Evolutionary conservation across 371 early-diverging fungal species (phyloP).

Genomic region (Syncephalastrum sp.): DNA sequence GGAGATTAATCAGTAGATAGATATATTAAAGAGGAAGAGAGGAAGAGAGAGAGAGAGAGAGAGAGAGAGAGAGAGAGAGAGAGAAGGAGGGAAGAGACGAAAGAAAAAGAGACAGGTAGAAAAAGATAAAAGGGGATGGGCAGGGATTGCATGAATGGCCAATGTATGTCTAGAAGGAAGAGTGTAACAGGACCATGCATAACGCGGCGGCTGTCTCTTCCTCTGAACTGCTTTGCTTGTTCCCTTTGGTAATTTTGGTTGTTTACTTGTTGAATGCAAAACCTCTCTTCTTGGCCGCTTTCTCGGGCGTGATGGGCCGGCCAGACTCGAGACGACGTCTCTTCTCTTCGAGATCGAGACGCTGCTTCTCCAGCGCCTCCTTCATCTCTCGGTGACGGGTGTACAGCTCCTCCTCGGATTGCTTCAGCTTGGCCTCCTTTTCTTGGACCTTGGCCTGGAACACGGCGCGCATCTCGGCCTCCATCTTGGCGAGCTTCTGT

Average conservation of each 20-base stretch:
- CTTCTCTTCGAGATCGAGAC: slow-evolving; percentile 91
- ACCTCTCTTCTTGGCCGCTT: slow-evolving; percentile 79
- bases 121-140: too few species aligned
- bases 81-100: neutral
- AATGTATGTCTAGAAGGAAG: neutral
- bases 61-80: neutral
- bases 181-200: too few species aligned
- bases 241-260: too few species aligned
- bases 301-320: slow-evolving; percentile 85
- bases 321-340: slow-evolving; percentile 85
- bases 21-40: slow-evolving; percentile 1
- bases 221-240: too few species aligned
- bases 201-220: too few species aligned
- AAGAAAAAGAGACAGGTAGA: too few species aligned
- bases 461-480: slow-evolving; percentile 95
- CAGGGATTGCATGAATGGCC: neutral
- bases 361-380: slow-evolving; percentile 93
- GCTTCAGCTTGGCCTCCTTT: slow-evolving; percentile 95
- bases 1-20: slow-evolving; percentile 2
- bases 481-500: slow-evolving; percentile 96
- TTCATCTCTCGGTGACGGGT: slow-evolving; percentile 97
- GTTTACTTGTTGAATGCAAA: slow-evolving; percentile 67
- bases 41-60: neutral
- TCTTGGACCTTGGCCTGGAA: slow-evolving; percentile 98
- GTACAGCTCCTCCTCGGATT: slow-evolving; percentile 95